Percentiles rank a stretch among this genome's conserved stretches.
Evolutionary conservation across 306 rosid genomes (phyloP).

Genomic region (Cucumis melo): DNA sequence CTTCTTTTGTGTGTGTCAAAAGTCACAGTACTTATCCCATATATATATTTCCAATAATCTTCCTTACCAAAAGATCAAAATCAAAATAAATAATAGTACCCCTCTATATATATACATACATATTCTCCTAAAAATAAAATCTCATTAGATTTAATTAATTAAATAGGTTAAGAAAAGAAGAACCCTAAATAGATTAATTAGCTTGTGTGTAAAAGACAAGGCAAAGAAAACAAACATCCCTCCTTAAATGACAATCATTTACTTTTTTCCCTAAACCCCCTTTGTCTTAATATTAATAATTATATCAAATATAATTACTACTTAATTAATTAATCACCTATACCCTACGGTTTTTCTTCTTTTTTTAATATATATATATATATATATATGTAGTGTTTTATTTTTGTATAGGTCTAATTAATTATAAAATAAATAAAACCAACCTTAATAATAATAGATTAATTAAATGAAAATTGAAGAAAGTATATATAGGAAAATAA

Average conservation of each 20-base stretch:
- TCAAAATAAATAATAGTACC: too few species aligned
- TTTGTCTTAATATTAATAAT: conserved; percentile 11
- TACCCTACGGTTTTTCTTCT: background rate
- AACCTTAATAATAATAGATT: background rate
- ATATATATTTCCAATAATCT: conserved; percentile 3
- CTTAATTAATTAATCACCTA: background rate
- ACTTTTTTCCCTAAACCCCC: conserved; percentile 51
- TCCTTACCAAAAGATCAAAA: background rate
- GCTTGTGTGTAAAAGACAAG: conserved; percentile 25
- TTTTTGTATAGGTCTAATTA: too few species aligned
- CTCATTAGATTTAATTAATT: too few species aligned
- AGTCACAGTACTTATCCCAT: conserved; percentile 6
- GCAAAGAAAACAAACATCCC: conserved; percentile 36
- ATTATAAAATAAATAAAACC: background rate
- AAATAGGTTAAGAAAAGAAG: background rate
- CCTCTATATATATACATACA: too few species aligned
- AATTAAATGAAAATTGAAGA: background rate
- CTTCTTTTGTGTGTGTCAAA: background rate
- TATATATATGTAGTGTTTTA: background rate
- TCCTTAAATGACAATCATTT: conserved; percentile 55
- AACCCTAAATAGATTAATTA: background rate
- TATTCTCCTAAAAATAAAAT: background rate
- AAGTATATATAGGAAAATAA: too few species aligned
- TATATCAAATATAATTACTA: too few species aligned
- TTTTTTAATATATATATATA: too few species aligned